Evolutionary conservation across 2,329 filamentous ascomycete species (phyloP).

Genomic region (Chaetomium sp.): DNA sequence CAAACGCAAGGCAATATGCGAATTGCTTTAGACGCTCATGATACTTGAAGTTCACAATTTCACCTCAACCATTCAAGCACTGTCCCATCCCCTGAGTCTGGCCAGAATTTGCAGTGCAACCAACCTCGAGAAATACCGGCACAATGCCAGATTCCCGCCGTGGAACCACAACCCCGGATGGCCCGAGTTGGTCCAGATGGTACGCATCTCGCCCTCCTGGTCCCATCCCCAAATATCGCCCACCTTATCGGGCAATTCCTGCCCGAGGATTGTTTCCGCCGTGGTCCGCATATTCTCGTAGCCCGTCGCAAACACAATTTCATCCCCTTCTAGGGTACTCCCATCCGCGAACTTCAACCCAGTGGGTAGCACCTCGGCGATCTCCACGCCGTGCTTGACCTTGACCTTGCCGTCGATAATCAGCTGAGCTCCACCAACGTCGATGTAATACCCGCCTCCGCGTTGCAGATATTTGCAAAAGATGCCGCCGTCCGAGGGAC

Average conservation of each 20-base stretch:
- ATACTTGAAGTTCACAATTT: background rate
- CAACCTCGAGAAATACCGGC: constrained; percentile 52
- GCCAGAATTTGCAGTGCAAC: constrained; percentile 49
- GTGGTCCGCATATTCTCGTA: constrained; percentile 64
- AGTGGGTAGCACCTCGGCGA: constrained; percentile 42
- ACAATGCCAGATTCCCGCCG: constrained; percentile 57
- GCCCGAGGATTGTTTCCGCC: constrained; percentile 55
- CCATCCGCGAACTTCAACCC: constrained; percentile 49
- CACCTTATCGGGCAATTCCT: constrained; percentile 51
- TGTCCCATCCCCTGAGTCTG: constrained; percentile 27
- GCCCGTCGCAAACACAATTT: constrained; percentile 57
- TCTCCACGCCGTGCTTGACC: constrained; percentile 52
- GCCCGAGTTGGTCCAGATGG: constrained; percentile 53
- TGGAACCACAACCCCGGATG: constrained; percentile 62
- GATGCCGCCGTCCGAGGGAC: constrained; percentile 51
- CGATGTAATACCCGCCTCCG: constrained; percentile 65
- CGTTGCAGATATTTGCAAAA: constrained; percentile 58
- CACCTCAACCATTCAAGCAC: background rate
- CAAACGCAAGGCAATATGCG: too few relatives aligned
- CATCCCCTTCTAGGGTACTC: constrained; percentile 50
- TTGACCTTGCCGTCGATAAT: constrained; percentile 60
- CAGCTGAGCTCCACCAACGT: constrained; percentile 57
- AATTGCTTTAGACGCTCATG: background rate
- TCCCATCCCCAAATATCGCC: constrained; percentile 59
- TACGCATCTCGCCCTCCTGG: constrained; percentile 48